Evolutionary conservation across 148 eudicot species (phyloP).

Genomic region (Rhododendron henanense): DNA sequence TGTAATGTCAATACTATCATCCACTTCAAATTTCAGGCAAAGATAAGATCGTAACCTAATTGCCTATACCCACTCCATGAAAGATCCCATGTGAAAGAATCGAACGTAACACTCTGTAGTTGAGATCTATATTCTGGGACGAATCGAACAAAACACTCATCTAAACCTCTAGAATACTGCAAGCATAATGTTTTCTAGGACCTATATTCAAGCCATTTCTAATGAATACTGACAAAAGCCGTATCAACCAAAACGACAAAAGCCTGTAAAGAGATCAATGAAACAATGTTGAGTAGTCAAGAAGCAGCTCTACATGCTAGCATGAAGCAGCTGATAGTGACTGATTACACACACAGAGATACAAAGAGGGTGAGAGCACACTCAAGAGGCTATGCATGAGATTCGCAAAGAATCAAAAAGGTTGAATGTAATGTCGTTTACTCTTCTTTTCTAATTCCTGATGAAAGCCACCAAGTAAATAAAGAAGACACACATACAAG

Average conservation of each 20-base stretch:
- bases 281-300: neutral
- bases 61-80: neutral
- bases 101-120: neutral
- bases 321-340: neutral
- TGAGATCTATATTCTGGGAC: neutral
- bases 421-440: neutral
- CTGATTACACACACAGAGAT: neutral
- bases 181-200: neutral
- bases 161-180: neutral
- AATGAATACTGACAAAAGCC: neutral
- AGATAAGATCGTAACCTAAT: neutral
- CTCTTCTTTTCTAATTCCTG: neutral
- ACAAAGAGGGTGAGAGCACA: neutral
- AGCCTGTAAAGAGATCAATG: neutral
- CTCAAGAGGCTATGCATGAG: neutral
- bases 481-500: neutral
- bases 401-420: neutral
- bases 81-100: neutral
- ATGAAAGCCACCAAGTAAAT: neutral
- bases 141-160: neutral
- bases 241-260: neutral
- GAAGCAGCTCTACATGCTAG: neutral
- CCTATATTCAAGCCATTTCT: neutral
- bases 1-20: neutral
- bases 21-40: neutral